These are phyloP conservation scores for Xerocomus spinulosus DNA, from an alignment of 768 basidiomycete genomes.

Conservation along the genomic window DNA sequence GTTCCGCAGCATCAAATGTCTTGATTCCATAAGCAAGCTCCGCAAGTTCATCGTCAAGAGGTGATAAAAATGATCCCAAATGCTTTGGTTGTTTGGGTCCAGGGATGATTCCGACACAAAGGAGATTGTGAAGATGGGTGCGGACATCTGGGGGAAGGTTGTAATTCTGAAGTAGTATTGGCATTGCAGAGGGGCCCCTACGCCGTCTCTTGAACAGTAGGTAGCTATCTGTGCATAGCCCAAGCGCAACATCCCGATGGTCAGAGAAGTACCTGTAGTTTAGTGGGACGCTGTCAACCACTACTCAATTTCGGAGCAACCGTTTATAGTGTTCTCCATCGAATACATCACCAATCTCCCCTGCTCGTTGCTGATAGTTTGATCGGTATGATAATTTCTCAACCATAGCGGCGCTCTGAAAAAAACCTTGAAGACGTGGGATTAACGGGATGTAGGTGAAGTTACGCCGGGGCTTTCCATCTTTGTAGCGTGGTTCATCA, in stretches of 20 bases:
- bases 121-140: constrained; percentile 32
- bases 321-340: constrained; percentile 31
- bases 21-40: constrained; percentile 35
- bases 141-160: constrained; percentile 40
- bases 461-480: not conserved
- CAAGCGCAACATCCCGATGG: constrained; percentile 39
- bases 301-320: constrained; percentile 22
- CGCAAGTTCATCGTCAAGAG: constrained; percentile 34
- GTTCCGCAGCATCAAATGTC: constrained; percentile 27
- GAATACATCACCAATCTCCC: constrained; percentile 30
- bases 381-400: not conserved
- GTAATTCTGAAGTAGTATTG: constrained; percentile 39
- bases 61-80: constrained; percentile 36
- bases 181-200: constrained; percentile 33
- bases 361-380: constrained; percentile 11
- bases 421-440: not conserved
- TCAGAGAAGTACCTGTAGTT: constrained; percentile 35
- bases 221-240: constrained; percentile 42
- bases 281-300: constrained; percentile 22
- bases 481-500: not conserved
- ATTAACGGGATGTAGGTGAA: not conserved
- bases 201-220: constrained; percentile 32
- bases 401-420: not conserved
- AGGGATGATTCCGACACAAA: constrained; percentile 42
- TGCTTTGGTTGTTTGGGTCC: constrained; percentile 42